Evolutionary conservation across 1,284 basidiomycete species (phyloP).

Genomic region (Cryptococcus sp.): DNA sequence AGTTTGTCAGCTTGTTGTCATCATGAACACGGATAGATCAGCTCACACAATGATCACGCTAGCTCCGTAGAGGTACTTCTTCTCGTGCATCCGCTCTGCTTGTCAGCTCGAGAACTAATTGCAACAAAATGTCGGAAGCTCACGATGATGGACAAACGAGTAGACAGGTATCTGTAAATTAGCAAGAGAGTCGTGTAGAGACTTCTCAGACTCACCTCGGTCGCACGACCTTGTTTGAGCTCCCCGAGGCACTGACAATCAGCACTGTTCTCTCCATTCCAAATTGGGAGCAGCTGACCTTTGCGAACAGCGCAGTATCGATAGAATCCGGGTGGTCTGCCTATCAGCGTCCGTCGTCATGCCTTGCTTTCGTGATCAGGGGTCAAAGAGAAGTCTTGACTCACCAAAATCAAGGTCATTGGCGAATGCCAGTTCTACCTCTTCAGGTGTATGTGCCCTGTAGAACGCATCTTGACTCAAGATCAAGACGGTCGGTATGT

Average conservation of each 20-base stretch:
- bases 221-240: constrained; percentile 66
- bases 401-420: constrained; percentile 71
- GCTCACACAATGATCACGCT: constrained; percentile 77
- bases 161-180: constrained; percentile 70
- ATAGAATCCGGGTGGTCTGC: constrained; percentile 85
- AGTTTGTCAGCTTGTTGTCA: neutral
- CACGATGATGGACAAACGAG: constrained; percentile 80
- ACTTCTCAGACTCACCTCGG: constrained; percentile 32
- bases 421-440: constrained; percentile 73
- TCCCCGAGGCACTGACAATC: constrained; percentile 66
- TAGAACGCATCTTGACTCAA: constrained; percentile 88
- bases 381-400: no score
- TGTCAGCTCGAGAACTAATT: constrained; percentile 4
- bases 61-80: constrained; percentile 89
- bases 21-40: neutral
- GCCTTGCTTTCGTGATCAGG: neutral
- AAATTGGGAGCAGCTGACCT: constrained; percentile 48
- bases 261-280: neutral
- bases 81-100: constrained; percentile 66
- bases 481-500: constrained; percentile 82
- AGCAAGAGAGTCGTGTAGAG: neutral
- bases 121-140: constrained; percentile 2
- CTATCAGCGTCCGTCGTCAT: neutral
- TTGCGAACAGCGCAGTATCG: constrained; percentile 79
- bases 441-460: constrained; percentile 68